These are phyloP conservation scores for Fusarium sambucinum DNA, from an alignment of 2,329 filamentous ascomycete species.

Conservation along the genomic window DNA sequence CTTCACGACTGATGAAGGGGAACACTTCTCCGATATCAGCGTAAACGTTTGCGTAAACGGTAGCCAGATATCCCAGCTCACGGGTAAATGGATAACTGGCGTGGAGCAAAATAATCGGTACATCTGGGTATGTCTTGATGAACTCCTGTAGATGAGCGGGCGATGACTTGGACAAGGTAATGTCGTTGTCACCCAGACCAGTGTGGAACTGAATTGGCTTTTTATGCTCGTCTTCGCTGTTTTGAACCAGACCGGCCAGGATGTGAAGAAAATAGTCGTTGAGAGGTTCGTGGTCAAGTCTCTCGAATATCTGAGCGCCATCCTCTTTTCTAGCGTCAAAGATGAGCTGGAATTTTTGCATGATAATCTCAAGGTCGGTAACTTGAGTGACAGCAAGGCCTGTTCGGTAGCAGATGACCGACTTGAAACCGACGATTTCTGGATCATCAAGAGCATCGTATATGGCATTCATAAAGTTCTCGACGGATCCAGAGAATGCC, in stretches of 20 bases:
- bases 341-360: conserved; percentile 56
- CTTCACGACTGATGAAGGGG: conserved; percentile 79
- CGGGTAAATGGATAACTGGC: conserved; percentile 84
- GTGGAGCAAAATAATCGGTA: conserved; percentile 83
- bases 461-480: conserved; percentile 60
- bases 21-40: conserved; percentile 88
- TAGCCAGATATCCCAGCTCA: conserved; percentile 82
- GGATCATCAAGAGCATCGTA: conserved; percentile 69
- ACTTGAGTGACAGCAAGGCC: conserved; percentile 70
- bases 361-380: conserved; percentile 58
- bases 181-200: conserved; percentile 83
- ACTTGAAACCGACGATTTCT: conserved; percentile 84
- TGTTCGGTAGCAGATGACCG: conserved; percentile 83
- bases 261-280: conserved; percentile 78
- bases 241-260: conserved; percentile 69
- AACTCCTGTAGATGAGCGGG: conserved; percentile 81
- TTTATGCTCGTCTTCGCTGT: conserved; percentile 57
- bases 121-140: conserved; percentile 74
- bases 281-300: conserved; percentile 72
- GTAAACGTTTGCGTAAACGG: conserved; percentile 82
- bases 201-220: conserved; percentile 90
- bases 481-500: conserved; percentile 53
- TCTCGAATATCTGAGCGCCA: conserved; percentile 55
- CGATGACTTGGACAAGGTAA: conserved; percentile 75
- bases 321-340: conserved; percentile 42